Base-by-base conservation (phyloP, 2,329 filamentous ascomycete species). In the Orbilia quercus region DNA sequence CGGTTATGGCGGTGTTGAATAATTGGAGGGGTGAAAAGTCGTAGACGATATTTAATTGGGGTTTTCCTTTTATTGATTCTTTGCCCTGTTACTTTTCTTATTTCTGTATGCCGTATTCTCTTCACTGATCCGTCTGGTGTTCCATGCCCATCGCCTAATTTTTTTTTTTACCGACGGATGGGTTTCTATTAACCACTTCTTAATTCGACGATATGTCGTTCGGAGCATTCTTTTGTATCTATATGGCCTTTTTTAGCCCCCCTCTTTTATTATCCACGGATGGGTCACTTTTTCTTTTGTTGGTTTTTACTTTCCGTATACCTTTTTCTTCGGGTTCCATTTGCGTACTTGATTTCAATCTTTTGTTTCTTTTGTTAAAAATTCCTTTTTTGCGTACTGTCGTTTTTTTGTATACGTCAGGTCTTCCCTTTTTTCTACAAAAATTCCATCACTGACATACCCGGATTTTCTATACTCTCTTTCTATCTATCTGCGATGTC, bases 1-100 rank as follows among this genome's bases (percentile, higher is more conserved):
- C 91, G 12, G 80, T 95, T 75, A 95, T 95, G 91, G 90, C 90
- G 44, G 93, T 92, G 81, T 84, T 95, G 77, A 95, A 95, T 78
- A 89, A 90, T 57, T 94, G 90, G 90, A 90, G 84, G 77, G 80
- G 82, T 62, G 84, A 85, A 72, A 79, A 80, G 62, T 42, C 65
- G 65, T 67, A 76, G 63, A 31, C 22, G 20, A 14, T 5, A 25
- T 50, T 2, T 6, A 6, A 54, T 40, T n/a, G 23, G 23, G 18
- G 42, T 57, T 28, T 45, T 38, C 38, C 22, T 6, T 23, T 31
- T 53, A 12, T 31, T 53, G 50, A 48, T 51, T 20, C 34, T 38
- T 18, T 48, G 22, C 34, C 22, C 40, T 60, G n/a, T 65, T 34
- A 28, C 48, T 48, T 12, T 62, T 28, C n/a, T 48, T 40, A 23